Evolutionary conservation across 2,329 filamentous ascomycete genomes (phyloP).

Genomic region (Myriosclerotinia scirpicola): DNA sequence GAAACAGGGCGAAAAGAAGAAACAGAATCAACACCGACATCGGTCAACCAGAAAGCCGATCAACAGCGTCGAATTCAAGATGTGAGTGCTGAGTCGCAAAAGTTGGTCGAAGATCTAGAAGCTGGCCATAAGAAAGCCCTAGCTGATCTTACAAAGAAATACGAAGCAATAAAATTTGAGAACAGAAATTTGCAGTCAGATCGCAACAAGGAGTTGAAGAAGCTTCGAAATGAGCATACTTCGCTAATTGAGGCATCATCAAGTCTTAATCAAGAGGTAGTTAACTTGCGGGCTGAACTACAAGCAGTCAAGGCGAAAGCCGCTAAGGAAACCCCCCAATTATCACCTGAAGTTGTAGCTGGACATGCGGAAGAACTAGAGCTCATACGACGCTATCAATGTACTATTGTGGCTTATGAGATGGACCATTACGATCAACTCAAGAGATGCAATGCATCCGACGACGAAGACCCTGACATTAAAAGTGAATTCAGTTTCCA

Average conservation of each 20-base stretch:
- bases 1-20: no score
- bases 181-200: constrained; percentile 8
- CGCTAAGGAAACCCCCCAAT: no score
- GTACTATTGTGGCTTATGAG: no score
- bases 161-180: constrained; percentile 12
- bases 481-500: neutral
- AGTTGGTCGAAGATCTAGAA: neutral
- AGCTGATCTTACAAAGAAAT: neutral
- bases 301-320: no score
- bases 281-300: neutral
- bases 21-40: neutral
- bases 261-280: neutral
- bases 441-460: no score
- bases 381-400: no score
- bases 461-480: neutral
- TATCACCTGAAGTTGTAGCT: no score
- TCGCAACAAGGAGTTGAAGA: constrained; percentile 7
- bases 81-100: neutral
- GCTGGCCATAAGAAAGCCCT: neutral
- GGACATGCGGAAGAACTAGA: no score
- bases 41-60: neutral
- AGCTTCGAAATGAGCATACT: neutral
- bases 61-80: neutral
- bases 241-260: neutral
- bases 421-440: no score